Evolutionary conservation across 1,139 yeast genomes (phyloP).

Genomic region (Saccharomyces hybrid): DNA sequence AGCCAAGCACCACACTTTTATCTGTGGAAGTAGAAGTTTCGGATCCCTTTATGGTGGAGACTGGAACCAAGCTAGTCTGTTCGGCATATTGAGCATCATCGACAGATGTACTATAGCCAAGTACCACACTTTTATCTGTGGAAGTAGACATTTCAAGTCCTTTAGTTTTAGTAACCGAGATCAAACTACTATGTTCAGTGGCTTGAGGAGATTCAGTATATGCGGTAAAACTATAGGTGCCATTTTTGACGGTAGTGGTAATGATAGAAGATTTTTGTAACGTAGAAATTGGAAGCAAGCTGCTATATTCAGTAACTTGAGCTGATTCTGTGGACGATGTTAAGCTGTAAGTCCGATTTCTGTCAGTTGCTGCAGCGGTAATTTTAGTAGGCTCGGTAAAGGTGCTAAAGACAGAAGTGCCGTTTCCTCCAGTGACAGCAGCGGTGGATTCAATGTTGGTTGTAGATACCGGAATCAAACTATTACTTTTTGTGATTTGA

Average conservation of each 20-base stretch:
- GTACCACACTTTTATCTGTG: not conserved
- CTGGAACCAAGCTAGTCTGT: conserved; percentile 11
- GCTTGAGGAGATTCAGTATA: conserved; percentile 10
- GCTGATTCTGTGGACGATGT: conserved; percentile 10
- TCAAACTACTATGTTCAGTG: conserved; percentile 13
- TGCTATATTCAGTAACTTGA: conserved; percentile 12
- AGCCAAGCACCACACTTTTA: not conserved
- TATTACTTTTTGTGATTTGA: not conserved
- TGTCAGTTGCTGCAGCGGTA: not conserved
- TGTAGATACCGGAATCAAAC: not conserved
- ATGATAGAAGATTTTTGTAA: not conserved
- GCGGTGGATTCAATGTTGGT: not conserved
- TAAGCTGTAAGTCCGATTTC: not conserved
- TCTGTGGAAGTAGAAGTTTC: too few species aligned
- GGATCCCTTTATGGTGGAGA: conserved; percentile 5
- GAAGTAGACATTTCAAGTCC: not conserved
- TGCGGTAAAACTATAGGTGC: not conserved
- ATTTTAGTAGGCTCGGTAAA: not conserved
- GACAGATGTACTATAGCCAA: conserved; percentile 4
- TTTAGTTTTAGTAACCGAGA: conserved; percentile 7
- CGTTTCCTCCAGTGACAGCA: not conserved
- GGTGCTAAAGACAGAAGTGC: not conserved
- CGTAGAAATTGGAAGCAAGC: conserved; percentile 11
- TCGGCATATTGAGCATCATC: conserved; percentile 11
- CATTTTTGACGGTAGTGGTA: not conserved